A percentile compares a stretch with the other conserved stretches of the same genome.
Evolutionary conservation across 1,284 basidiomycete genomes (phyloP).

Genomic region (Vanrija pseudolonga): DNA sequence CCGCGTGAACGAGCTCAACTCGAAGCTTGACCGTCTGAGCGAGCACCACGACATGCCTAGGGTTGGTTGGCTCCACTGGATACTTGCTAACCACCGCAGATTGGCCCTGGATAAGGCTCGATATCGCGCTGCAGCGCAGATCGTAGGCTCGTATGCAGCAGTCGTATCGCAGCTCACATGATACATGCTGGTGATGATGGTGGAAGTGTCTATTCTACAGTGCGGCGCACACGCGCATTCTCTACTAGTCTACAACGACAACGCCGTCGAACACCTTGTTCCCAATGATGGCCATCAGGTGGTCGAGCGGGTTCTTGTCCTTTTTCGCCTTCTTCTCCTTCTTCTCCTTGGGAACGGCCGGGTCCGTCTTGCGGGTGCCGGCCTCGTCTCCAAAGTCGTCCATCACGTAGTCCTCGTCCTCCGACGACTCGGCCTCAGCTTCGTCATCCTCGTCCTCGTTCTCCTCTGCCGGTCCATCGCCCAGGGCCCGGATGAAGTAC

Average conservation of each 20-base stretch:
- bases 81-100: too few relatives aligned
- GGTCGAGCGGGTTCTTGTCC: conserved; percentile 53
- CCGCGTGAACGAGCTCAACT: conserved; percentile 85
- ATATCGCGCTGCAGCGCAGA: too few relatives aligned
- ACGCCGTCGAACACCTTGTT: conserved; percentile 53
- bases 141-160: too few relatives aligned
- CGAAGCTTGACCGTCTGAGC: conserved; percentile 72
- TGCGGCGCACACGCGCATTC: too few relatives aligned
- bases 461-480: conserved; percentile 44
- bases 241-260: conserved; percentile 30
- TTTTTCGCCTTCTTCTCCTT: conserved; percentile 39
- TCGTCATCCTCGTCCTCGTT: conserved; percentile 18
- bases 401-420: conserved; percentile 23
- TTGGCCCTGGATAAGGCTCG: too few relatives aligned
- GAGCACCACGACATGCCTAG: conserved; percentile 48
- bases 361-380: too few relatives aligned
- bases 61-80: conserved; percentile 22
- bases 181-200: too few relatives aligned
- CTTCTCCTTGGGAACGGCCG: not conserved
- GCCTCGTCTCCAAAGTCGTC: conserved; percentile 10
- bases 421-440: conserved; percentile 20
- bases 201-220: too few relatives aligned
- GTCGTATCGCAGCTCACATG: too few relatives aligned
- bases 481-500: conserved; percentile 57
- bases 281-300: conserved; percentile 58